Evolutionary conservation across 83 land plant genomes (phyloP), one percentile per base, ranked within the genome.

Genomic region (Larix sibirica): DNA sequence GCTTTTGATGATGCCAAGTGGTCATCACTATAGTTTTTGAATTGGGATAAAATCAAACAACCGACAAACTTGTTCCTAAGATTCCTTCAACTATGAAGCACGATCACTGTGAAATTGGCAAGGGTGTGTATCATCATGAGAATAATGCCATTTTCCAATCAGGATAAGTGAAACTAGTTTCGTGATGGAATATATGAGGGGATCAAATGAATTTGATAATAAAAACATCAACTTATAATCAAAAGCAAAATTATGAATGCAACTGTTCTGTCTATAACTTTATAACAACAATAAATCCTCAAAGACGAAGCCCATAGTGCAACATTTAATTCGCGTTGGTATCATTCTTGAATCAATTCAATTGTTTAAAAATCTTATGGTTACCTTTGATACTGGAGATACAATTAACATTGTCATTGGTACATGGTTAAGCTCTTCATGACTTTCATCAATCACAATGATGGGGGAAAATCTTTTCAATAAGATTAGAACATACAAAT

Each of bases 261-360:
- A 89, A 73, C 75, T 83, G 23, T 88, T 84, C 79, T 91, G 81
- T 81, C 76, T 91, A 26, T 84, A 83, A 69, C 86, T 88, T 26
- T 81, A 84, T 65, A 69, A 65, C 26, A 86, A 91, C 79, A 91
- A 83, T 58, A 88, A 87, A 81, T 89, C 87, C 23, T 83, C 61
- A 90, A 93, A 93, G 59, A 47, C 88, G 79, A 78, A 89, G 62
- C 95, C 95, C 24, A 71, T 93, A 5, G 84, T 93, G 47, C 79
- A 82, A 31, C 77, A 81, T 2, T 68, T 93, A 71, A 81, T 38
- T 28, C 83, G 67, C 61, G 63, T 58, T 65, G 93, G 86, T 16
- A 85, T 74, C 79, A 13, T 61, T 84, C 24, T 86, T 33, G 82
- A 80, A 75, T 80, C 87, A 4, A 31, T 66, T 40, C 92, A 87